Evolutionary conservation across 139 green algal genomes (phyloP), one percentile per base, ranked within the genome.

Genomic region (Chlorella vulgaris): DNA sequence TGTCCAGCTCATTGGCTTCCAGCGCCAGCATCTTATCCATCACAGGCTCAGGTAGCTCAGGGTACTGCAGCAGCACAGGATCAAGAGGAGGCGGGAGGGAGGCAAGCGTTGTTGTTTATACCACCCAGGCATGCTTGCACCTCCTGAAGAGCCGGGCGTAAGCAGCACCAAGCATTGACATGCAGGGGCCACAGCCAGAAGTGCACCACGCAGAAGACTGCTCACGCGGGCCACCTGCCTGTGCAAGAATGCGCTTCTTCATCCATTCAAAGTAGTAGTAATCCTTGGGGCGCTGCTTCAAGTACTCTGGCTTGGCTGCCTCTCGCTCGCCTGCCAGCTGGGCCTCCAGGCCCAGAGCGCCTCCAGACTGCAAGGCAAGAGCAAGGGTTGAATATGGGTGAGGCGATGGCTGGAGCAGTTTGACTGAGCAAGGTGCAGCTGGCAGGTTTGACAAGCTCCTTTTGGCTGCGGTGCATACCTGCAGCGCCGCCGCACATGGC

Each of bases 241-340:
- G 69, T 8, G 19, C 69, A 4, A 71, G 5, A 29, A 95, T 90
- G 29, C 92, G 85, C 81, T 88, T 81, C 58, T 73, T 81, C 92
- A 95, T 95, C 92, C 90, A 95, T 70, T 91, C 79, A 42, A 90
- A 91, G 81, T 95, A 96, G 82, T 96, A 92, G 82, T 91, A 90
- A 73, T 94, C 95, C 77, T 92, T 92, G 51, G 88, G 89, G 2
- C 86, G 83, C 28, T 81, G 58, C 15, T 86, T 85, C 61, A 88
- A 71, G 69, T 89, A 92, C 84, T 91, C 86, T 7, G 91, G 91
- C 36, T 85, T 69, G 0, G 36, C 39, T 18, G 70, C 43, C 71
- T 90, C 87, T 0, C 36, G 33, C 74, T 85, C 86, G 0, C n/a
- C 76, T 6, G 81, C 84, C 33, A 92, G 63, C 66, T 80, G 69